Percentiles rank a stretch among this genome's conserved stretches.
Evolutionary conservation across 1,139 yeast genomes (phyloP).

Genomic region (Cylindricascospora bacillispora): DNA sequence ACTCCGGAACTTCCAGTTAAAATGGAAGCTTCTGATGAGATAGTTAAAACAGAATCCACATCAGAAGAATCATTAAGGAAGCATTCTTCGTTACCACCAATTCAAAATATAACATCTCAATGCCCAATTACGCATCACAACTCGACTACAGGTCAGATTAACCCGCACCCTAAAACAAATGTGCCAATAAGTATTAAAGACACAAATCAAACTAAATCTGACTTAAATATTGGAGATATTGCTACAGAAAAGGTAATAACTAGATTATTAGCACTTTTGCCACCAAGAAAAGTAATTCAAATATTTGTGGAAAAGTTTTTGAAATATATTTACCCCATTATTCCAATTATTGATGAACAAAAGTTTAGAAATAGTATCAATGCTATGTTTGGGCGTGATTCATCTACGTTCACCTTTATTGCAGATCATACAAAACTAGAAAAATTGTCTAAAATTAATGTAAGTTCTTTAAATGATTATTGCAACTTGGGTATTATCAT

Average conservation of each 20-base stretch:
- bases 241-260: constrained; percentile 10
- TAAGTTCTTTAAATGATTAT: constrained; percentile 21
- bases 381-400: constrained; percentile 11
- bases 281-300: constrained; percentile 32
- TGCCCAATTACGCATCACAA: not conserved
- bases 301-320: constrained; percentile 32
- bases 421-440: constrained; percentile 5
- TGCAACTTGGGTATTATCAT: constrained; percentile 32
- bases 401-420: constrained; percentile 3
- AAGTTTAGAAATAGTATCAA: constrained; percentile 23
- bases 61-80: too few species aligned
- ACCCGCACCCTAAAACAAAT: not conserved
- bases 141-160: not conserved
- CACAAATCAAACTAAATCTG: not conserved
- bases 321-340: constrained; percentile 34
- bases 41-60: not conserved
- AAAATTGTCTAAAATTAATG: constrained; percentile 8
- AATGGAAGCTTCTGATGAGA: constrained; percentile 1
- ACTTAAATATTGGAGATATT: constrained; percentile 1
- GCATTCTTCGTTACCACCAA: not conserved
- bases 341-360: constrained; percentile 40
- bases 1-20: constrained; percentile 3
- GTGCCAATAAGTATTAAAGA: not conserved
- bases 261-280: constrained; percentile 22
- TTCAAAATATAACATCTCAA: not conserved